Percentiles rank a stretch among this genome's conserved stretches.
Evolutionary conservation across 2,329 filamentous ascomycete species (phyloP).

Genomic region (Colletotrichum tabaci): DNA sequence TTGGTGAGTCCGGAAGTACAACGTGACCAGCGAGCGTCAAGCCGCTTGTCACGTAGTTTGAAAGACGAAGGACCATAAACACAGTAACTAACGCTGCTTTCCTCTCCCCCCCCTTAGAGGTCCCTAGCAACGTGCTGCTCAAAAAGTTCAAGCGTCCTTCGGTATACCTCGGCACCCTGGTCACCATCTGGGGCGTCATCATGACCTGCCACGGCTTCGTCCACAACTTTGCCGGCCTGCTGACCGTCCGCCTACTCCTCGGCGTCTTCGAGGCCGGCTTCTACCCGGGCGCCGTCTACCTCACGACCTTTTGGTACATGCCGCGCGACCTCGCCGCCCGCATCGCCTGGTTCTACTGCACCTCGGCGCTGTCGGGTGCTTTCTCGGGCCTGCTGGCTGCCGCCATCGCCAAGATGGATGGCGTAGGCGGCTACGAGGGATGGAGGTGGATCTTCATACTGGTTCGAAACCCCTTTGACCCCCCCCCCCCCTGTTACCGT

Average conservation of each 20-base stretch:
- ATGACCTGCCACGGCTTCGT: conserved; percentile 49
- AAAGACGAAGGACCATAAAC: not conserved
- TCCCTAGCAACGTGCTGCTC: conserved; percentile 75
- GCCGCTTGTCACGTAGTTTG: not conserved
- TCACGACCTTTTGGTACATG: conserved; percentile 51
- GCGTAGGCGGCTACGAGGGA: conserved; percentile 62
- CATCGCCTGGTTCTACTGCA: conserved; percentile 50
- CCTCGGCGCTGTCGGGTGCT: conserved; percentile 61
- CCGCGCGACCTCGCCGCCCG: conserved; percentile 47
- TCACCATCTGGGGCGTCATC: conserved; percentile 62
- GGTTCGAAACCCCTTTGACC: conserved; percentile 24
- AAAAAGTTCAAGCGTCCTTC: conserved; percentile 73
- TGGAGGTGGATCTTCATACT: conserved; percentile 70
- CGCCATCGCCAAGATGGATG: conserved; percentile 71
- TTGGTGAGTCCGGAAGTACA: conserved; percentile 46
- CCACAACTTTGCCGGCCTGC: conserved; percentile 48
- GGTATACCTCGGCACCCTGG: conserved; percentile 75
- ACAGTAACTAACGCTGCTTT: no score
- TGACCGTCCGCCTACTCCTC: conserved; percentile 50
- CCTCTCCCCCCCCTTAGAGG: conserved; percentile 54
- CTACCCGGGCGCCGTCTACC: conserved; percentile 49
- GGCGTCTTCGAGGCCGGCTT: conserved; percentile 52
- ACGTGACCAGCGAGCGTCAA: no score
- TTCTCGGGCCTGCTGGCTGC: conserved; percentile 75
- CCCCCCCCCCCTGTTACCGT: no score